Evolutionary conservation across 768 basidiomycete genomes (phyloP).

Genomic region (Pleurotus tuoliensis): DNA sequence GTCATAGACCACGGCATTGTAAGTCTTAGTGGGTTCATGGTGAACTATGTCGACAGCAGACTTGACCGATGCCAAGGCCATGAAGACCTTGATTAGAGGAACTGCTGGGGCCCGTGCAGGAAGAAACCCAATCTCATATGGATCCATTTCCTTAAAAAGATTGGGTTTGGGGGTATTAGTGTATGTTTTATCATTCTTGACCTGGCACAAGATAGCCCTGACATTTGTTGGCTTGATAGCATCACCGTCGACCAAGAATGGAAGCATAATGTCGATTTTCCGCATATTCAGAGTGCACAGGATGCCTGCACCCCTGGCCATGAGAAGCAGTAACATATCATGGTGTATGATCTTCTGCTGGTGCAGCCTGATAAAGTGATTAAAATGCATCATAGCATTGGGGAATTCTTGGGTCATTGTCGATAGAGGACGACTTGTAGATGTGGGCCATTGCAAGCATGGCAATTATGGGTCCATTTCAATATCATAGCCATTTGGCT

Average conservation of each 20-base stretch:
- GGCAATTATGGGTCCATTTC: too few species aligned
- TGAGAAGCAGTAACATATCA: slow-evolving; percentile 15
- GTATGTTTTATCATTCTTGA: slow-evolving; percentile 18
- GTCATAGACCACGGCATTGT: slow-evolving; percentile 10
- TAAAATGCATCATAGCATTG: slow-evolving; percentile 23
- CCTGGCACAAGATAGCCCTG: slow-evolving; percentile 21
- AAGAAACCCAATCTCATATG: slow-evolving; percentile 15
- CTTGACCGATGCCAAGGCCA: slow-evolving; percentile 14
- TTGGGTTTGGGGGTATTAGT: slow-evolving; percentile 1
- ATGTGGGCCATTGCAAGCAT: too few species aligned
- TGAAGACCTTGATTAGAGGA: slow-evolving; percentile 20
- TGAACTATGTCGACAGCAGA: not conserved
- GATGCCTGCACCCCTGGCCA: slow-evolving; percentile 22
- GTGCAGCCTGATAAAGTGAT: slow-evolving; percentile 27
- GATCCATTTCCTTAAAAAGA: slow-evolving; percentile 23
- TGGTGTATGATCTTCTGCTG: slow-evolving; percentile 17
- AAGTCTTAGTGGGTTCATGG: not conserved
- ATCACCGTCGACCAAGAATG: slow-evolving; percentile 12
- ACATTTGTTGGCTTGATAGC: slow-evolving; percentile 14
- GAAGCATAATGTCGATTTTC: slow-evolving; percentile 21
- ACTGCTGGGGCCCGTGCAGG: slow-evolving; percentile 8
- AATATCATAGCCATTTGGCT: too few species aligned
- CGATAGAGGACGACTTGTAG: too few species aligned
- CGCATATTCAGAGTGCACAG: slow-evolving; percentile 19
- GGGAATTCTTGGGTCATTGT: slow-evolving; percentile 11